These are phyloP conservation scores for Penicillium sp. DNA, from an alignment of 2,329 filamentous ascomycete species.

Conservation along the genomic window DNA sequence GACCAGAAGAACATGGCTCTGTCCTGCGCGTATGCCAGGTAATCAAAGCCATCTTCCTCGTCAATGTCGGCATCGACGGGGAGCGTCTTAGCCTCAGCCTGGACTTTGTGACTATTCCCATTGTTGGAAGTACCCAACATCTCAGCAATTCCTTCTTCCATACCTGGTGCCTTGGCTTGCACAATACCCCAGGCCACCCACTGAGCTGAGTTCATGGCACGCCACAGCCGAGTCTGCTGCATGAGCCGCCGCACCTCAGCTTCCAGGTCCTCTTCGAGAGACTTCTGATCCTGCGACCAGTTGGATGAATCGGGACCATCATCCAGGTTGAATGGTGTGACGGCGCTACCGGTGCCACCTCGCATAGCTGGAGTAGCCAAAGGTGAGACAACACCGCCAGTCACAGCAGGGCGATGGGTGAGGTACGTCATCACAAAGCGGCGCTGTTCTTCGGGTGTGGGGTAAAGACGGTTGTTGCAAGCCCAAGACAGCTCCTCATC, in stretches of 20 bases:
- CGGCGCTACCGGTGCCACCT: constrained; percentile 52
- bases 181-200: constrained; percentile 98
- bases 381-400: constrained; percentile 24
- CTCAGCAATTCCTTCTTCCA: constrained; percentile 51
- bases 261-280: constrained; percentile 65
- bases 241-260: constrained; percentile 68
- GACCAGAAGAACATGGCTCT: constrained; percentile 93
- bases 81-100: constrained; percentile 20
- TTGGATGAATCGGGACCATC: constrained; percentile 56
- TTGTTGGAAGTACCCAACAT: constrained; percentile 15
- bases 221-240: constrained; percentile 80
- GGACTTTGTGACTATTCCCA: constrained; percentile 5
- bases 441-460: constrained; percentile 74
- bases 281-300: constrained; percentile 62
- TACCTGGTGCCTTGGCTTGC: constrained; percentile 80
- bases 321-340: constrained; percentile 77
- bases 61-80: constrained; percentile 51
- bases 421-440: constrained; percentile 87
- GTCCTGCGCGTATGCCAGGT: constrained; percentile 86
- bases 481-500: constrained; percentile 64
- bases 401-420: constrained; percentile 67
- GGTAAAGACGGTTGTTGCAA: constrained; percentile 71
- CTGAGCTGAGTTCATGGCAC: constrained; percentile 79
- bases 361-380: constrained; percentile 47
- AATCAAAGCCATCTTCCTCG: constrained; percentile 81